phyloP scores from a whole-genome alignment of 768 basidiomycete genomes.

The Boletus eberwhitei region DNA sequence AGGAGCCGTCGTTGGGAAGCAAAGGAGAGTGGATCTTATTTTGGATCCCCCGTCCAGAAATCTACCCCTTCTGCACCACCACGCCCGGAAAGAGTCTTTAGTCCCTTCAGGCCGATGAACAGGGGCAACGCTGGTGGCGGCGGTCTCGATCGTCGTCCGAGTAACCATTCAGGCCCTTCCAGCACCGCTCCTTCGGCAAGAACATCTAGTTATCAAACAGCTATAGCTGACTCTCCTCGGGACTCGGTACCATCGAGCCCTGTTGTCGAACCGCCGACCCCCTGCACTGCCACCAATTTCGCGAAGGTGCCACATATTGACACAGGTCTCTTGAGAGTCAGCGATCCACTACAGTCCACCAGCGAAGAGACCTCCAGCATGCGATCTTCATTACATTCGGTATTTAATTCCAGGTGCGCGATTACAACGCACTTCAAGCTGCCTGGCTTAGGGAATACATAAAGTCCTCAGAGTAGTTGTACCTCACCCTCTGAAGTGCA shows the following conservation, averaged over 20 bases:
- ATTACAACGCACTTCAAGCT: background rate
- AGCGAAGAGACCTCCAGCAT: conserved; percentile 1
- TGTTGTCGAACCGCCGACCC: conserved; percentile 12
- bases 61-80: background rate
- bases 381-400: conserved; percentile 2
- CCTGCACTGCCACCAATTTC: background rate
- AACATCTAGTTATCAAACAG: conserved; percentile 6
- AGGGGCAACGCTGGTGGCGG: background rate
- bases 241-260: conserved; percentile 4
- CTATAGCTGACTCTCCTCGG: conserved; percentile 4
- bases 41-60: conserved; percentile 6
- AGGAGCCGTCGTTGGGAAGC: conserved; percentile 6
- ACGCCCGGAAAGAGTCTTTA: background rate
- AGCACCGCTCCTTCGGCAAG: background rate
- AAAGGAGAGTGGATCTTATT: conserved; percentile 4
- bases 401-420: conserved; percentile 7
- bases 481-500: conserved; percentile 11
- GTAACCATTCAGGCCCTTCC: background rate
- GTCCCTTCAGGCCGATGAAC: background rate
- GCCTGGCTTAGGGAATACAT: background rate
- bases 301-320: background rate
- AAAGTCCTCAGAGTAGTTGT: conserved; percentile 12
- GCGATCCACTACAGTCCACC: background rate
- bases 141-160: background rate
- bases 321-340: background rate